These are phyloP conservation scores for Exophiala xenobiotica DNA, from an alignment of 2,329 filamentous ascomycete species.

Conservation along the genomic window DNA sequence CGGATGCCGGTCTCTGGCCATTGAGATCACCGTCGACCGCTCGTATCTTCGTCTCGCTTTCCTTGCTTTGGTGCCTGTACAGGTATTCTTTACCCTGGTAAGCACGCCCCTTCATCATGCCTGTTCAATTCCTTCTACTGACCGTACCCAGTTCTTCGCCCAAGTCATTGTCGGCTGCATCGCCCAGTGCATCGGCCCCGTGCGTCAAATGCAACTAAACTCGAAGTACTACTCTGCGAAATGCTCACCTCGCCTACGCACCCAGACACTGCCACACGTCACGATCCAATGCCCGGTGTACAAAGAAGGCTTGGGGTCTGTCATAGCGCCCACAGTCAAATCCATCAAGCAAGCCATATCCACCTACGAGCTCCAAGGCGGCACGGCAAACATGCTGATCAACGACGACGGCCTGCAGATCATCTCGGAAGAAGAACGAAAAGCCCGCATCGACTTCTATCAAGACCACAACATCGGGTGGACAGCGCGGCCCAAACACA, in stretches of 20 bases:
- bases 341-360: conserved; percentile 59
- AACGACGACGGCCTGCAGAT: conserved; percentile 43
- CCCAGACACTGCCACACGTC: conserved; percentile 44
- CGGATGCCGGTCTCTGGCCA: conserved; percentile 67
- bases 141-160: conserved; percentile 61
- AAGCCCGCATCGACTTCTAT: conserved; percentile 49
- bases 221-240: conserved; percentile 78
- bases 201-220: conserved; percentile 70
- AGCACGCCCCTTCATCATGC: conserved; percentile 30
- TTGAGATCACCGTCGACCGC: conserved; percentile 66
- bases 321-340: conserved; percentile 59
- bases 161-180: conserved; percentile 76
- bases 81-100: conserved; percentile 74
- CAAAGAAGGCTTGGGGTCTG: conserved; percentile 73
- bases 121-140: conserved; percentile 14
- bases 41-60: conserved; percentile 64
- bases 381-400: conserved; percentile 39
- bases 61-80: conserved; percentile 65
- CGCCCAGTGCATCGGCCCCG: conserved; percentile 72
- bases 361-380: conserved; percentile 59
- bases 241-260: conserved; percentile 62
- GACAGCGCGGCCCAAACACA: conserved; percentile 51
- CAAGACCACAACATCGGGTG: conserved; percentile 52
- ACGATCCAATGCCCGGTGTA: conserved; percentile 88
- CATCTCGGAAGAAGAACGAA: conserved; percentile 42